Conservation (phyloP, 345 rosid species). For the Populus davidiana region DNA sequence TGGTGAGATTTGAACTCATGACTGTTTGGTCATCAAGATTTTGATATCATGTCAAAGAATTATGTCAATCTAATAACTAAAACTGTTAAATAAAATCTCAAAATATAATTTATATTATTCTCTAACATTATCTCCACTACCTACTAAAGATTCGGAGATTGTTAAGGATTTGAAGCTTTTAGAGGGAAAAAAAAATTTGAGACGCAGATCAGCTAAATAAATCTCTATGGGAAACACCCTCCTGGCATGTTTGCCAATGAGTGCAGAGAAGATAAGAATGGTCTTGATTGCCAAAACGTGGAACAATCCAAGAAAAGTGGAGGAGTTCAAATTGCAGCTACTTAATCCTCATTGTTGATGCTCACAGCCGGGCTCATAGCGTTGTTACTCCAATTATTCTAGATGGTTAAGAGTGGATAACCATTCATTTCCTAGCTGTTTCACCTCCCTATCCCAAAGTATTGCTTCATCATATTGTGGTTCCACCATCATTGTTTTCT, state of each 20-base stretch:
- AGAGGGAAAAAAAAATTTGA: conserved; percentile 48
- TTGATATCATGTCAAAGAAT: too few relatives aligned
- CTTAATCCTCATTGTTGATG: conserved; percentile 15
- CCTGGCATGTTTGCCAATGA: conserved; percentile 73
- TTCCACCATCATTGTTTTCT: background rate
- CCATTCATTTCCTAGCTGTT: background rate
- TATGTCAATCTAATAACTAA: too few relatives aligned
- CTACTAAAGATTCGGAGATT: conserved; percentile 58
- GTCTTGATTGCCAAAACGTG: conserved; percentile 47
- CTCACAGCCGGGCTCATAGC: conserved; percentile 21
- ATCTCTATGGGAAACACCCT: conserved; percentile 70
- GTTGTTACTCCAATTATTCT: conserved; percentile 25
- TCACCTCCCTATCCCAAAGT: background rate
- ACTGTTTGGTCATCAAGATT: too few relatives aligned
- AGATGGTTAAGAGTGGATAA: background rate
- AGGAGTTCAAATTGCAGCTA: background rate
- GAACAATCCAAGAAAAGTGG: background rate
- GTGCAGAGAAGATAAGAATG: conserved; percentile 55
- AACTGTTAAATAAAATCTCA: too few relatives aligned
- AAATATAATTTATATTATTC: too few relatives aligned
- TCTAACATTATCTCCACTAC: conserved; percentile 46
- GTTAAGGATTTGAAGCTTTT: conserved; percentile 67
- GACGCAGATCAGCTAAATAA: conserved; percentile 70
- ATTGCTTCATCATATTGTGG: background rate
- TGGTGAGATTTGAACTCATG: too few relatives aligned